Conservation (phyloP, 345 rosid species). For the Lenwebbia sp. region DNA sequence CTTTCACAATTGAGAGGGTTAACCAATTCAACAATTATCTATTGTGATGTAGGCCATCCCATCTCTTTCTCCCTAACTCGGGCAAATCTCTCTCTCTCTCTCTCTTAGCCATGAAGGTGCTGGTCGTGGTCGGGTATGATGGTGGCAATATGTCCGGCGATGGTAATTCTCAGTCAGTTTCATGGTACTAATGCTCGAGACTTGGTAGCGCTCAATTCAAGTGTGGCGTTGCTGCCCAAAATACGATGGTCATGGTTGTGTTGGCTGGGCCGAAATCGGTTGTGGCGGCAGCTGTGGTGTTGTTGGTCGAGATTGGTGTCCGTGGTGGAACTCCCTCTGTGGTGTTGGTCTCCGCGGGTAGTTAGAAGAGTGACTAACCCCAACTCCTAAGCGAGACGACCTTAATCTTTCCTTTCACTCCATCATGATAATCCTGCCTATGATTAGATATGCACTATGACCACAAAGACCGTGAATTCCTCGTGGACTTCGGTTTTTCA, state of each 20-base stretch:
- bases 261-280: not conserved
- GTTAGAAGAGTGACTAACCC: not conserved
- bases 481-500: not conserved
- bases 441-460: not conserved
- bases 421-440: not conserved
- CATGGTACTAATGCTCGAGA: not conserved
- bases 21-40: not conserved
- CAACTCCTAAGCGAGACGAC: not conserved
- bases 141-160: not conserved
- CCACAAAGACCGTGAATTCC: not conserved
- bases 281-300: not conserved
- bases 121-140: not conserved
- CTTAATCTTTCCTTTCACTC: not conserved
- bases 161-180: not conserved
- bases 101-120: not conserved
- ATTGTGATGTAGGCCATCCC: not conserved
- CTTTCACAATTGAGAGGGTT: not conserved
- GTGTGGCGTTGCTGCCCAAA: not conserved
- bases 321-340: not conserved
- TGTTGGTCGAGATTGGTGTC: not conserved
- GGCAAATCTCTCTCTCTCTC: not conserved
- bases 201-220: not conserved
- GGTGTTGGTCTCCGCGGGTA: not conserved
- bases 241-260: not conserved
- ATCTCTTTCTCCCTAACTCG: not conserved